A percentile compares a stretch with the other conserved stretches of the same genome.
Evolutionary conservation across 257 asterid genomes (phyloP).

Genomic region (Plantago elongata): DNA sequence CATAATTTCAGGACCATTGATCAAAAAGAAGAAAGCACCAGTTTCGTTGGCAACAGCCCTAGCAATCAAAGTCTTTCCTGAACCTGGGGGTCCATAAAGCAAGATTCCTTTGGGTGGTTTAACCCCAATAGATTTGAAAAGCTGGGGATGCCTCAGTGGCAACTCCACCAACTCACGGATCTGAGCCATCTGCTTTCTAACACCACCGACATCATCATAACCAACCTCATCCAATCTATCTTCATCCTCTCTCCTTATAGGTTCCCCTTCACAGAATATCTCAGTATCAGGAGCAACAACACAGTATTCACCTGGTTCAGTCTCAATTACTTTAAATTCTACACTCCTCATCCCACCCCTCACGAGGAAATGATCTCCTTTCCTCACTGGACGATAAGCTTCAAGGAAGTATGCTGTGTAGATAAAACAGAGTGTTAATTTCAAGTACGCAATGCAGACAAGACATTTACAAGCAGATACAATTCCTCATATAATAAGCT

Average conservation of each 20-base stretch:
- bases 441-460: neutral
- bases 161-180: conserved; percentile 50
- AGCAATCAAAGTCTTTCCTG: conserved; percentile 50
- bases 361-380: conserved; percentile 53
- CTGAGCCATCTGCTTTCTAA: conserved; percentile 56
- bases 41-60: conserved; percentile 56
- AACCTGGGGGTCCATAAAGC: conserved; percentile 55
- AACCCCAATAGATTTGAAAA: conserved; percentile 54
- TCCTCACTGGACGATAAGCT: conserved; percentile 48
- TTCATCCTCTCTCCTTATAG: conserved; percentile 51
- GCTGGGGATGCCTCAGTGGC: conserved; percentile 56
- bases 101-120: conserved; percentile 55
- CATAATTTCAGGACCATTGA: conserved; percentile 55
- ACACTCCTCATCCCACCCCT: conserved; percentile 56
- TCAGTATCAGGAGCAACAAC: conserved; percentile 58
- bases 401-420: conserved; percentile 44
- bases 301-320: conserved; percentile 54
- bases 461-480: neutral
- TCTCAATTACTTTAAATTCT: conserved; percentile 47
- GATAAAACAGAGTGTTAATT: neutral
- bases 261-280: conserved; percentile 57
- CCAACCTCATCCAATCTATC: conserved; percentile 53
- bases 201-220: conserved; percentile 54
- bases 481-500: neutral
- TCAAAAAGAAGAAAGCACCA: conserved; percentile 52